Evolutionary conservation across 2,329 filamentous ascomycete species (phyloP), one percentile per base, ranked within the genome.

Genomic region (Fusarium sulawesiense): DNA sequence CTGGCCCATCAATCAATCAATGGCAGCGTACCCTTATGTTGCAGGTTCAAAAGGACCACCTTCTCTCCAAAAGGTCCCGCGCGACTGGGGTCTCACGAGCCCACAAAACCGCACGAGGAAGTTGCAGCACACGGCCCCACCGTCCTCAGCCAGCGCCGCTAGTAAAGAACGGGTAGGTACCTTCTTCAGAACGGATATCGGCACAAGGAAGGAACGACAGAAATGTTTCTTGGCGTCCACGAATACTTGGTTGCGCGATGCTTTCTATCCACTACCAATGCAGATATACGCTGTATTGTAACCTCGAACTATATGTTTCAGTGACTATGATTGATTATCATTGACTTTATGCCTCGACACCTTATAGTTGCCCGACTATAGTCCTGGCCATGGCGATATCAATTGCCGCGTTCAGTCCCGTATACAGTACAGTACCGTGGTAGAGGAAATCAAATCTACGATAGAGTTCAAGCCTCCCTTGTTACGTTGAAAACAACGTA

Each of bases 11-110:
- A 56, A 37, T 34, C 51, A 55, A 46, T 56, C 34, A 60, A 32
- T 64, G 34, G 47, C 27, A 63, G 67, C 18, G 44, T 49, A 49
- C 59, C 59, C 54, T 46, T 46, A 61, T 50, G 68, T 69, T 64
- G 60, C 61, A 71, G 63, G 66, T 64, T 70, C 68, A 61, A 70
- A 74, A 69, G 68, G 64, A 57, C 71, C 73, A 64, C 65, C 66
- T 73, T 74, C 64, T 72, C 71, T 68, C 63, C 73, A 75, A 75
- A 75, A 75, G 73, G 71, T 75, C 73, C 73, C 73, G 73, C 67
- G 70, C 70, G 72, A 69, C 63, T 63, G 55, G 64, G 73, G 69
- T 65, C 48, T 66, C 63, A 63, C 63, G 50, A 66, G 34, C 60
- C 73, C 66, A 73, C 51, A 71, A 64, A 64, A 70, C 72, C 64